These are phyloP conservation scores for Mycotypha africana DNA, from an alignment of 371 early-diverging fungal genomes.

Conservation along the genomic window DNA sequence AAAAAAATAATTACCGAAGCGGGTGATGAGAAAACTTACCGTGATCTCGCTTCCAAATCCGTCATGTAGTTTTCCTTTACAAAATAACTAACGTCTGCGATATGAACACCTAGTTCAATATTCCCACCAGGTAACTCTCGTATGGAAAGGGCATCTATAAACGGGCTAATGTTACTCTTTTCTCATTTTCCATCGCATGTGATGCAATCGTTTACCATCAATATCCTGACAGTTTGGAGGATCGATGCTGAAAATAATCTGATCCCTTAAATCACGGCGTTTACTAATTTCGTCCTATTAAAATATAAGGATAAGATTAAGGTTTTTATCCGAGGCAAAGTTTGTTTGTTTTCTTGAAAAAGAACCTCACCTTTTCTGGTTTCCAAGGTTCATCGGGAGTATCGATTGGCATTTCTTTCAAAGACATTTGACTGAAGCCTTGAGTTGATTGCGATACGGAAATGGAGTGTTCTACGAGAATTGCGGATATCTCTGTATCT, in stretches of 20 bases:
- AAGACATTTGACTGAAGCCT: slow-evolving; percentile 58
- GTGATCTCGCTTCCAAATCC: slow-evolving; percentile 82
- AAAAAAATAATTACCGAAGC: too few species aligned
- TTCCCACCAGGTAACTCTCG: slow-evolving; percentile 46
- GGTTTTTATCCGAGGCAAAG: not conserved
- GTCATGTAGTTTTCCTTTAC: slow-evolving; percentile 73
- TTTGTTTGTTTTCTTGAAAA: not conserved
- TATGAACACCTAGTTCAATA: slow-evolving; percentile 90
- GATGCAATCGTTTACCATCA: slow-evolving; percentile 43
- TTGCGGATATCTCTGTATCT: slow-evolving; percentile 72
- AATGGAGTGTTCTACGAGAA: slow-evolving; percentile 74
- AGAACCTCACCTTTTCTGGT: slow-evolving; percentile 32
- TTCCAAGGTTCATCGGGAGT: slow-evolving; percentile 50
- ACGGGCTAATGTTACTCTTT: not conserved
- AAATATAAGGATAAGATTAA: not conserved
- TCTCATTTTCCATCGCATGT: not conserved
- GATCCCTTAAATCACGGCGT: slow-evolving; percentile 51
- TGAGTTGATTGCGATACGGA: slow-evolving; percentile 69
- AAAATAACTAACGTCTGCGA: slow-evolving; percentile 97
- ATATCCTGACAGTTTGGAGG: slow-evolving; percentile 93
- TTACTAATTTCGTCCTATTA: slow-evolving; percentile 40
- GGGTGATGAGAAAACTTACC: slow-evolving; percentile 14
- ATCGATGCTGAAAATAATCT: slow-evolving; percentile 70
- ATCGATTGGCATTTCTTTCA: slow-evolving; percentile 69
- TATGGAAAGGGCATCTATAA: slow-evolving; percentile 82